Percentiles rank a stretch among this genome's conserved stretches.
Conservation (phyloP, 352 stramenopile genomes). For the Globisporangium emineosum region DNA sequence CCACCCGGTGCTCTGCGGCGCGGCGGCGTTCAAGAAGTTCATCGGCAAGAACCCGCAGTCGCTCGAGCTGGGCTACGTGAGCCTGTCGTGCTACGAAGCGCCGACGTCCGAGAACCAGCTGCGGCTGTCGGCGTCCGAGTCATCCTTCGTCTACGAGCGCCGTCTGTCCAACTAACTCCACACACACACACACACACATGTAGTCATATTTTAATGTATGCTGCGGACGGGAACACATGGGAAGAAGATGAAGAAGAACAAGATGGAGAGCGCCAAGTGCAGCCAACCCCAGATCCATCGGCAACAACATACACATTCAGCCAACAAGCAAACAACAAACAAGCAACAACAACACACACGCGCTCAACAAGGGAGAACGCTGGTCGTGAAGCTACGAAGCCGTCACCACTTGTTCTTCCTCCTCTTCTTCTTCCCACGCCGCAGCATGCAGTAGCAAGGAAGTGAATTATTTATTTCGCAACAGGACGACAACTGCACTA, state of each 20-base stretch:
- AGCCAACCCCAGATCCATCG: background rate
- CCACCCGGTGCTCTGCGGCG: constrained; percentile 44
- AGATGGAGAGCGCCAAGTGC: background rate
- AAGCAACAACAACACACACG: background rate
- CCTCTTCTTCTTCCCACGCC: background rate
- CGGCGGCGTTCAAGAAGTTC: constrained; percentile 47
- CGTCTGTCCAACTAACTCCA: constrained; percentile 10
- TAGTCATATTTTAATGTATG: constrained; percentile 7
- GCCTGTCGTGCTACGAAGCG: constrained; percentile 64
- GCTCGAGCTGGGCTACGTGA: constrained; percentile 65
- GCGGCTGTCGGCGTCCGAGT: constrained; percentile 20
- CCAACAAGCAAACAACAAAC: background rate
- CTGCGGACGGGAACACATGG: background rate
- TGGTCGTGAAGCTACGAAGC: background rate
- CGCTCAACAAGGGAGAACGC: background rate
- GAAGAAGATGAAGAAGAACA: background rate
- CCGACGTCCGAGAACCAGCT: constrained; percentile 37
- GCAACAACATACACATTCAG: background rate
- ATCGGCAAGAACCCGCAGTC: constrained; percentile 72
- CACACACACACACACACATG: background rate
- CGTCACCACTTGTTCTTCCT: background rate
- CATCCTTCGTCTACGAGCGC: constrained; percentile 17
- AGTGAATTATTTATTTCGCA: constrained; percentile 1
- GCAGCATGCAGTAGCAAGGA: background rate
- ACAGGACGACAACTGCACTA: too few relatives aligned